These are phyloP conservation scores for Lentinula aciculospora DNA, from an alignment of 768 basidiomycete genomes.

Conservation along the genomic window DNA sequence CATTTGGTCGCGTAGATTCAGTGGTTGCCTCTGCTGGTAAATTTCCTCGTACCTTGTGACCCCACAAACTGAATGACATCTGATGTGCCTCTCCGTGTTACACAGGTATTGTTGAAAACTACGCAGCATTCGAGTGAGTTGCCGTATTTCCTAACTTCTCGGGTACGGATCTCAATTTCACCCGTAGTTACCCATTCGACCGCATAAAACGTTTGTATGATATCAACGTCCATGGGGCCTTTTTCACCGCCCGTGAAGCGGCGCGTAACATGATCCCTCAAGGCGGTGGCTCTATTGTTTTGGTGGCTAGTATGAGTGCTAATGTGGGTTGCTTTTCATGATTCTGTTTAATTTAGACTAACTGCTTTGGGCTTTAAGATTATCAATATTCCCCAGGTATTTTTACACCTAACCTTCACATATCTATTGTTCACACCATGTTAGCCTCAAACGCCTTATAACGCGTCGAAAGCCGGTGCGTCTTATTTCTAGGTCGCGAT, in stretches of 20 bases:
- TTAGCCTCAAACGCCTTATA: constrained; percentile 90
- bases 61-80: background rate
- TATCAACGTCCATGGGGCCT: constrained; percentile 91
- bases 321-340: constrained; percentile 45
- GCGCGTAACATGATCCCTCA: constrained; percentile 86
- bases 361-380: constrained; percentile 40
- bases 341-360: constrained; percentile 8
- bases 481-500: background rate
- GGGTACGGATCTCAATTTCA: constrained; percentile 2
- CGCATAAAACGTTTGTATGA: constrained; percentile 81
- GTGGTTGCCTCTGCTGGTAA: constrained; percentile 87
- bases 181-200: constrained; percentile 72
- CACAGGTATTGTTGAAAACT: constrained; percentile 83
- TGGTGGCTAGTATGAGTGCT: constrained; percentile 90
- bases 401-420: background rate
- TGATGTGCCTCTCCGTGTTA: constrained; percentile 1
- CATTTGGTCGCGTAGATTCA: constrained; percentile 68
- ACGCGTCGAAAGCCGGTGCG: constrained; percentile 88
- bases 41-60: constrained; percentile 14
- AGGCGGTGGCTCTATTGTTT: constrained; percentile 74
- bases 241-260: constrained; percentile 95
- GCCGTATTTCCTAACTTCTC: background rate
- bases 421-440: background rate
- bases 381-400: constrained; percentile 83
- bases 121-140: constrained; percentile 75